Percentiles rank a stretch among this genome's conserved stretches.
Evolutionary conservation across 306 rosid species (phyloP).

Genomic region (Acacia melanoxylon): DNA sequence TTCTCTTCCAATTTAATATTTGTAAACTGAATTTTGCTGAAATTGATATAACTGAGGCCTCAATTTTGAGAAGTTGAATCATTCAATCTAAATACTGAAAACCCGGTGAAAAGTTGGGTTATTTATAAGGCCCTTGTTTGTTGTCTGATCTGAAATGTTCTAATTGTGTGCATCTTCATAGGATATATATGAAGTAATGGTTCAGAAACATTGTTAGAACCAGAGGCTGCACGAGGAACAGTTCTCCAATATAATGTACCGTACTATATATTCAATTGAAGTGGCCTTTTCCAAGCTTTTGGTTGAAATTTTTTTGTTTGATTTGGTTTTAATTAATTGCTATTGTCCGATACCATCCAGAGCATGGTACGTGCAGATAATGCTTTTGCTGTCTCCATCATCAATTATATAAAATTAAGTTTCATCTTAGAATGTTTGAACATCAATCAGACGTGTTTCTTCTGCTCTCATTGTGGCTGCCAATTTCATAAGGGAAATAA

Average conservation of each 20-base stretch:
- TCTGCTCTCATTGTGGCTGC: background rate
- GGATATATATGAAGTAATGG: too few relatives aligned
- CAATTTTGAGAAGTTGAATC: background rate
- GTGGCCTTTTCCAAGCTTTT: background rate
- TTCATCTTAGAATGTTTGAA: background rate
- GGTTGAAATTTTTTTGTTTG: background rate
- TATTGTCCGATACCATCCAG: background rate
- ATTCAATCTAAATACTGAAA: background rate
- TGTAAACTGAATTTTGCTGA: background rate
- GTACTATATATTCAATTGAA: too few relatives aligned
- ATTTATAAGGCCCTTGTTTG: background rate
- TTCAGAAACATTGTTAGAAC: too few relatives aligned
- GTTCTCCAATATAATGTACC: too few relatives aligned
- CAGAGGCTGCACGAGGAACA: too few relatives aligned
- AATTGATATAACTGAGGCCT: background rate
- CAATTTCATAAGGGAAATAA: background rate
- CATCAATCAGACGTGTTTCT: constrained; percentile 31
- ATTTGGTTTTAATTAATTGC: background rate
- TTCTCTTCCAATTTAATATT: background rate
- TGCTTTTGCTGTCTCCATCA: background rate
- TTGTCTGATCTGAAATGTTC: background rate
- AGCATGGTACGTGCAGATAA: background rate
- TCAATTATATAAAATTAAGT: background rate
- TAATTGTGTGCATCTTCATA: background rate
- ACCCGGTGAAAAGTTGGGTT: background rate